Base-by-base conservation (phyloP, 2,329 filamentous ascomycete species). In the Bipolaris cookei region DNA sequence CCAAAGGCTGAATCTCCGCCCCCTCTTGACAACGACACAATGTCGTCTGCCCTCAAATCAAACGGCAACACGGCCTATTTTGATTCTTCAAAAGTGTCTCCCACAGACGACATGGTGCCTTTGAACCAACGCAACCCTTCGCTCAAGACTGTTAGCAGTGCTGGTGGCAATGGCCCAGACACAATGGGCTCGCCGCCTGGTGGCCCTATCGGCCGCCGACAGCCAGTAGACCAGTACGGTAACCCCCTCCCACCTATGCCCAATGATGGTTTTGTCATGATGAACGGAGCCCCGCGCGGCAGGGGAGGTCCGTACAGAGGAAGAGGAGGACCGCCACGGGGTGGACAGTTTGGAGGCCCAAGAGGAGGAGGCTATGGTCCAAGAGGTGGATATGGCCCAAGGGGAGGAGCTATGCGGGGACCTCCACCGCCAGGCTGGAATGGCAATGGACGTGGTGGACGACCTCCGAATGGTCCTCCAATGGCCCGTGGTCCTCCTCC, bases 51-150 rank as follows among this genome's bases (percentile, higher is more conserved):
- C 4, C 78, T 82, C 48, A 80, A 80, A 25, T 73, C 77, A 2
- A 78, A 82, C 11, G 79, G 81, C 11, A 87, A 89, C 73, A 84
- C 88, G 72, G 85, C 88, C 3, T 82, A 88, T 0, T 92, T 87
- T 64, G 90, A 92, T 64, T 69, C 77, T 55, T 79, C 81, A 58
- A 85, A 84, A 68, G 85, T 83, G 65, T 83, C 87, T 30, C 84
- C 86, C 37, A 66, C 72, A 43, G 90, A 92, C 63, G 90, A 92
- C 72, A 84, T 84, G 53, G 84, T 89, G 14, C 90, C 90, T 0
- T 78, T 92, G 56, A 93, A 90, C 16, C 81, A 85, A 6, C 81
- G 83, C 48, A 88, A 86, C 52, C 86, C 87, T 2, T 85, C 84
- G 16, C 82, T 88, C 37, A 80, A 81, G 64, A 85, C 83, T 3